Base-by-base conservation (phyloP, 23 red algal species). In the Gracilaria domingensis region DNA sequence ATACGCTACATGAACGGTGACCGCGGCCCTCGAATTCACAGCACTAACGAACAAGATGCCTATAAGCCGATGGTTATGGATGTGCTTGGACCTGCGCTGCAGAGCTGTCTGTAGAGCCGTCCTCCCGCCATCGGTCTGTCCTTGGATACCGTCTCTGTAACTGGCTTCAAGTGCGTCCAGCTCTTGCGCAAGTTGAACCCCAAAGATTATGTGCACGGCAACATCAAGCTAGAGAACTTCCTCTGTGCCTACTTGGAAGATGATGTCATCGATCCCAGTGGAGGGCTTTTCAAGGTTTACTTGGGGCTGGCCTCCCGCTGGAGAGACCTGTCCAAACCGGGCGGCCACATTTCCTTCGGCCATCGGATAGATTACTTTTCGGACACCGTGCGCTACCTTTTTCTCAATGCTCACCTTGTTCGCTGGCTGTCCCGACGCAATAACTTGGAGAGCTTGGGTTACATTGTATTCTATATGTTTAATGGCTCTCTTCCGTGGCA, bases 221-320 rank as follows among this genome's bases (percentile, higher is more conserved):
- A 98, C 83, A 93, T 98, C 55, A 98, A 98, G 75, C 96, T 93
- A 12, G 96, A 98, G 58, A 98, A 98, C 87, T 98, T 98, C 88
- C 81, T 98, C 1, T 95, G 93, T 32, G 85, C 83, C 12, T 94
- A 89, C 72, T 84, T 60, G 8, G 94, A 91, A 30, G 86, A 80
- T 25, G 60, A 49, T 37, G 44, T 30, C 1, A 79, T 77, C 12
- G 79, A 82, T 53, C 82, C 89, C 17, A 53, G 56, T 66, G 47
- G 92, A 45, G 93, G 93, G 5, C 79, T 99, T 23, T 96, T 94
- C 51, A 94, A 96, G 79, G 88, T 99, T 34, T 93, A 99, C 83
- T 72, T 99, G 87, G 97, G 97, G 60, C 89, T 99, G 1, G 97
- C 97, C 9, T 77, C 74, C 36, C 70, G 85, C 38, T 98, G 94